Percentiles rank a stretch among this genome's conserved stretches.
These are phyloP conservation scores for Chaetomiaceae sp. DNA, from an alignment of 2,329 filamentous ascomycete species.

Conservation along the genomic window DNA sequence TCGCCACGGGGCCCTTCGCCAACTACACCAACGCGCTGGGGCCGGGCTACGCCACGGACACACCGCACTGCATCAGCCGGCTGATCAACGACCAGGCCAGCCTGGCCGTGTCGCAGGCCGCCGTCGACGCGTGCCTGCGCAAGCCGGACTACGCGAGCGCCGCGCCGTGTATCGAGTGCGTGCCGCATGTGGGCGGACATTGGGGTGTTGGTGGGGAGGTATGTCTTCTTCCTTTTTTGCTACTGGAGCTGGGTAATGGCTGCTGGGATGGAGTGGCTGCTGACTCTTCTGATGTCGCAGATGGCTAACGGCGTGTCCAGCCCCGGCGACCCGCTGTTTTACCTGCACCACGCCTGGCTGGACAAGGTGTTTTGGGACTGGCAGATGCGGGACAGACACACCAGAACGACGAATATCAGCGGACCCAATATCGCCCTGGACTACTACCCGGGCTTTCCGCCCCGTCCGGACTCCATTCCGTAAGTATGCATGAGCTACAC, in stretches of 20 bases:
- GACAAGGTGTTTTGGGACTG: slow-evolving; percentile 20
- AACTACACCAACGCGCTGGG: slow-evolving; percentile 20
- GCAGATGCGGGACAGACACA: slow-evolving; percentile 10
- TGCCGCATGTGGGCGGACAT: slow-evolving; percentile 27
- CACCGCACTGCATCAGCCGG: slow-evolving; percentile 21
- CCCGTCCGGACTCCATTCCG: not conserved
- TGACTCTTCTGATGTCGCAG: not conserved
- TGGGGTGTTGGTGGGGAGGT: slow-evolving; percentile 21
- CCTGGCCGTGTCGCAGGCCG: not conserved
- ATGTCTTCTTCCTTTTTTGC: too few relatives aligned
- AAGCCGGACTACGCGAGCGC: slow-evolving; percentile 5
- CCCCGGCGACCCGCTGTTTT: slow-evolving; percentile 19
- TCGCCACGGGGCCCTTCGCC: slow-evolving; percentile 19
- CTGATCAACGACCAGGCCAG: slow-evolving; percentile 7
- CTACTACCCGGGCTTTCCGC: not conserved
- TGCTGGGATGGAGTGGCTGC: too few relatives aligned
- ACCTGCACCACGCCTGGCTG: slow-evolving; percentile 14
- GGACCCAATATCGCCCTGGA: slow-evolving; percentile 1
- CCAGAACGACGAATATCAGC: slow-evolving; percentile 3
- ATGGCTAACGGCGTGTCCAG: slow-evolving; percentile 17
- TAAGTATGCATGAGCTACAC: not conserved
- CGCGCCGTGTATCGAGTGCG: slow-evolving; percentile 27
- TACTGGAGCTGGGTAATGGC: too few relatives aligned
- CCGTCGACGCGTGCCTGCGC: slow-evolving; percentile 9
- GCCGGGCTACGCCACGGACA: slow-evolving; percentile 12